Evolutionary conservation across 1,284 basidiomycete species (phyloP).

Genomic region (Tilletia caries): DNA sequence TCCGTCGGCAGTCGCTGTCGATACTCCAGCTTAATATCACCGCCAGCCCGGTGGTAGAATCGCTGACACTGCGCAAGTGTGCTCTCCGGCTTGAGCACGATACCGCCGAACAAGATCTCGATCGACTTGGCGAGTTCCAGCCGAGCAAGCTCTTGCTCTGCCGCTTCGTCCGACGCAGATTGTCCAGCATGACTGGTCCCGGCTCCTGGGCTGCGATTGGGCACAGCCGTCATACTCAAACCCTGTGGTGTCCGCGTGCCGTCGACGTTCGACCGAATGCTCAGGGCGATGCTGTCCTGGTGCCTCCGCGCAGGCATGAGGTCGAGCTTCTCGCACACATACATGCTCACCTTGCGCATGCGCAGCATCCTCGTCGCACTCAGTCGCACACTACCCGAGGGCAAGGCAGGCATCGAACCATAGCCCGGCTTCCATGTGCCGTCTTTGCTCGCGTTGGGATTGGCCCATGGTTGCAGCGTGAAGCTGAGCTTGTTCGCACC

Average conservation of each 20-base stretch:
- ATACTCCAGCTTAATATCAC: conserved; percentile 38
- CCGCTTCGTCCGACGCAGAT: conserved; percentile 63
- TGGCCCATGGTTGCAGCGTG: conserved; percentile 70
- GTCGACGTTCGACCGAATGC: conserved; percentile 20
- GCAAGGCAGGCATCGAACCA: conserved; percentile 24
- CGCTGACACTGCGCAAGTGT: conserved; percentile 65
- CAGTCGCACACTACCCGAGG: conserved; percentile 72
- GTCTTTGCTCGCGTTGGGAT: neutral
- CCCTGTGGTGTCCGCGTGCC: neutral
- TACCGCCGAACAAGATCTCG: conserved; percentile 82
- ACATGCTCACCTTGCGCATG: conserved; percentile 74
- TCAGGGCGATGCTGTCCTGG: conserved; percentile 27
- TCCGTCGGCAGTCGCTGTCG: conserved; percentile 10
- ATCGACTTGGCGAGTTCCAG: conserved; percentile 56
- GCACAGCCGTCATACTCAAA: conserved; percentile 30
- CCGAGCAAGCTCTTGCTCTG: neutral
- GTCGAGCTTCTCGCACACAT: conserved; percentile 86
- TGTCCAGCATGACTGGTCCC: conserved; percentile 15
- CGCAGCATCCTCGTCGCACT: conserved; percentile 82
- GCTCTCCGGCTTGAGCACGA: conserved; percentile 74
- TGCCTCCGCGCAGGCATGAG: conserved; percentile 45
- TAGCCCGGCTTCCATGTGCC: neutral
- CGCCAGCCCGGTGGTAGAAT: conserved; percentile 28
- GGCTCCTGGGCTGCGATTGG: neutral
- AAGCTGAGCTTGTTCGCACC: conserved; percentile 62